phyloP scores from a whole-genome alignment of 2,329 filamentous ascomycete species.

The Onygenales sp. region DNA sequence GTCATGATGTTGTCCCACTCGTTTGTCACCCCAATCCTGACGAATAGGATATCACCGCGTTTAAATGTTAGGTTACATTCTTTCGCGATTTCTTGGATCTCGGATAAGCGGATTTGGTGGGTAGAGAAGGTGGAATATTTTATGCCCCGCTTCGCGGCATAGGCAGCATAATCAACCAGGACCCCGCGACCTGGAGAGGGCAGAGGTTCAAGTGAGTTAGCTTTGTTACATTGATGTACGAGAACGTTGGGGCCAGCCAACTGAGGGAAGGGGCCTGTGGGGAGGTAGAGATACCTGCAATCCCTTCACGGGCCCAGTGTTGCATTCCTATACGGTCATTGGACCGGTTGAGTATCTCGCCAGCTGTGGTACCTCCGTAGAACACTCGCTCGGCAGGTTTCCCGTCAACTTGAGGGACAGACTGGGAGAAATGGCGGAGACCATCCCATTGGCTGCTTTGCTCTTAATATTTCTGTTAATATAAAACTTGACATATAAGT shows the following conservation, averaged over 20 bases:
- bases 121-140: constrained; percentile 33
- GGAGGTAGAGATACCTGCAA: constrained; percentile 23
- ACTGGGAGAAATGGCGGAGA: constrained; percentile 40
- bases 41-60: constrained; percentile 43
- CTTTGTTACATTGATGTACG: neutral
- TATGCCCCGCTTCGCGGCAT: constrained; percentile 33
- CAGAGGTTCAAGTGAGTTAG: neutral
- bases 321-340: constrained; percentile 41
- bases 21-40: constrained; percentile 34
- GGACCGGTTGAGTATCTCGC: constrained; percentile 36
- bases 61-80: constrained; percentile 36
- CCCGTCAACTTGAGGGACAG: constrained; percentile 23
- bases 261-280: neutral
- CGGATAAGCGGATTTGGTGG: constrained; percentile 27
- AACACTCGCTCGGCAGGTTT: constrained; percentile 30
- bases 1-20: constrained; percentile 34
- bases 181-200: constrained; percentile 37
- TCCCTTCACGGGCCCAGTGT: constrained; percentile 41
- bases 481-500: constrained; percentile 5
- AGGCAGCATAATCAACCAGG: constrained; percentile 42
- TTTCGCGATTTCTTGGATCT: constrained; percentile 30
- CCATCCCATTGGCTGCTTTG: constrained; percentile 46
- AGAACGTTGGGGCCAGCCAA: neutral
- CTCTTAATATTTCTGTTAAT: constrained; percentile 18
- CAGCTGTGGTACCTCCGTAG: constrained; percentile 39